Conservation (phyloP, 1,284 basidiomycete genomes). For the Tylopilus sp. region DNA sequence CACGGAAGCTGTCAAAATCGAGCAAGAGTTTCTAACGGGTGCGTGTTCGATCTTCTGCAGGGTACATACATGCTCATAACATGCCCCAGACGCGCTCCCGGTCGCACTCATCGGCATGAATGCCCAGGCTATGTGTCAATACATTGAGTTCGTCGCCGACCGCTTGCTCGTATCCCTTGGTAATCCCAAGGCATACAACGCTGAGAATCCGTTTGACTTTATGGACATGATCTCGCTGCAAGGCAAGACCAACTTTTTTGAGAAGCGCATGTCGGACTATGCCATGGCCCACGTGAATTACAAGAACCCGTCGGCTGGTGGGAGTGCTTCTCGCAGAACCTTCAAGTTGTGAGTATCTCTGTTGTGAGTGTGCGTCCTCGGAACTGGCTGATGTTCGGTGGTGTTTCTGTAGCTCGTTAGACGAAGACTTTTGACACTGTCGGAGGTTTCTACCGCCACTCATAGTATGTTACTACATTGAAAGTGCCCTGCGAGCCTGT, state of each 20-base stretch:
- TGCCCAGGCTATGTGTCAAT: slow-evolving; percentile 88
- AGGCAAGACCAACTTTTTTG: slow-evolving; percentile 87
- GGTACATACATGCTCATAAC: not conserved
- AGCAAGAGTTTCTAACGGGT: slow-evolving; percentile 87
- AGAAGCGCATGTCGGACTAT: slow-evolving; percentile 94
- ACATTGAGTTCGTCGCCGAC: slow-evolving; percentile 98
- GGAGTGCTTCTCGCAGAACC: slow-evolving; percentile 48
- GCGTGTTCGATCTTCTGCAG: slow-evolving; percentile 33
- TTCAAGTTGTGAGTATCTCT: slow-evolving; percentile 58
- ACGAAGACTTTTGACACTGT: slow-evolving; percentile 66
- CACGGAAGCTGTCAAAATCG: slow-evolving; percentile 86
- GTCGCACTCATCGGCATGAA: slow-evolving; percentile 88
- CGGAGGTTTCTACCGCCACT: slow-evolving; percentile 9
- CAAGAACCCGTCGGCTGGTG: slow-evolving; percentile 49
- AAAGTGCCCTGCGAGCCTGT: not conserved
- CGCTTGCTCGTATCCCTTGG: slow-evolving; percentile 89
- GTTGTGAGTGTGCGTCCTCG: not conserved
- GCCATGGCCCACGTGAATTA: slow-evolving; percentile 79
- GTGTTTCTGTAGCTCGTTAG: slow-evolving; percentile 57
- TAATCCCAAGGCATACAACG: slow-evolving; percentile 84
- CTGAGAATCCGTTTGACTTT: slow-evolving; percentile 87
- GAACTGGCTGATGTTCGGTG: slow-evolving; percentile 10
- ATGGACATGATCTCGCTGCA: slow-evolving; percentile 97
- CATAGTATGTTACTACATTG: not conserved
- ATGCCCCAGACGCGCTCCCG: slow-evolving; percentile 71